A percentile compares a stretch with the other conserved stretches of the same genome.
Conservation (phyloP, 2,329 filamentous ascomycete species). For the Colletotrichum camelliae region DNA sequence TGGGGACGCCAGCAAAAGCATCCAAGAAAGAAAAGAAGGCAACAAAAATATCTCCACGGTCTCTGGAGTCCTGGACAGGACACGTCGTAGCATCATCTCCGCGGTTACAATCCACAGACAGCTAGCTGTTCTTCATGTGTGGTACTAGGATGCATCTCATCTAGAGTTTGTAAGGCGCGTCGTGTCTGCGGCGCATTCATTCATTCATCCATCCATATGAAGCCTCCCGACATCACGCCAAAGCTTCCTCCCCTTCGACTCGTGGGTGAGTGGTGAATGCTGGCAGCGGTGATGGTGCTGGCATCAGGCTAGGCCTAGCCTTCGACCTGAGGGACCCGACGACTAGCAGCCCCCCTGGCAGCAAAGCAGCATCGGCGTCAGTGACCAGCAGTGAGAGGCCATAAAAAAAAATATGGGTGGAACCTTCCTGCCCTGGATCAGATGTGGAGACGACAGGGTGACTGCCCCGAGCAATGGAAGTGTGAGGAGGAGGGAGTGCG, state of each 20-base stretch:
- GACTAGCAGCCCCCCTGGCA: not conserved
- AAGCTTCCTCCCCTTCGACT: not conserved
- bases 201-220: not conserved
- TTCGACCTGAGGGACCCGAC: not conserved
- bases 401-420: not conserved
- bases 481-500: not conserved
- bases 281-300: not conserved
- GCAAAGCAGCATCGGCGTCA: not conserved
- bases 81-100: not conserved
- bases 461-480: not conserved
- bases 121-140: not conserved
- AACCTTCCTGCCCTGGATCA: not conserved
- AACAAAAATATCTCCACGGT: not conserved
- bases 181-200: not conserved
- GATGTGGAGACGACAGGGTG: slow-evolving; percentile 14
- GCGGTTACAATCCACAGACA: not conserved
- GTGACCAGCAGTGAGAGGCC: not conserved
- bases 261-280: not conserved
- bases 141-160: not conserved
- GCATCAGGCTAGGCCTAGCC: not conserved
- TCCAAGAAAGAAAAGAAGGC: not conserved
- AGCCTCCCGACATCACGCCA: not conserved
- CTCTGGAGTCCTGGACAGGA: not conserved
- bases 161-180: not conserved
- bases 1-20: not conserved